Evolutionary conservation across 805 yeast species (phyloP), one percentile per base, ranked within the genome.

Genomic region (Candida methanosorbosa): DNA sequence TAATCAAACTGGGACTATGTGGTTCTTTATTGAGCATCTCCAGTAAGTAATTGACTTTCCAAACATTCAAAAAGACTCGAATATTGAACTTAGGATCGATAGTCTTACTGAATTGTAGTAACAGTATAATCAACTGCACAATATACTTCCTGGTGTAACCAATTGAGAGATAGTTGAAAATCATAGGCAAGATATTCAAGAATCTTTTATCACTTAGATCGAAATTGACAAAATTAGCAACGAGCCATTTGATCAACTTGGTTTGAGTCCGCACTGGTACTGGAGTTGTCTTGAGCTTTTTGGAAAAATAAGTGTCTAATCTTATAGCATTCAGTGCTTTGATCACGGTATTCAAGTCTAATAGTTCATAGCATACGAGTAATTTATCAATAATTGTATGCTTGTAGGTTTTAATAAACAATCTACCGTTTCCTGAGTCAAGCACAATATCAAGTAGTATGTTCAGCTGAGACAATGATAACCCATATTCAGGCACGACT

Each of bases 141-240:
- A 54, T 34, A 27, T 40, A 29, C 4, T 28, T 21, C 34, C 58
- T 38, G 5, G 51, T 29, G 36, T 54, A 56, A 3, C 56, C 59
- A 18, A 53, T 46, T 13, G 53, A 44, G 3, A 55, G 41, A 29
- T 49, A 33, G 30, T 48, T 45, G 39, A 47, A 55, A 12, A 54
- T 9, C 13, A 46, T 38, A 5, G 55, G 47, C 12, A 52, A 37
- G 3, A 53, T 14, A 15, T 34, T 32, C 4, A 53, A 33, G 24
- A 36, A 52, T 4, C 35, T 22, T 16, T 41, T 43, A 30, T 44
- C 40, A 16, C 39, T 37, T 5, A 31, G 15, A 17, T 35, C 27
- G 33, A 55, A 49, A 23, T 49, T 48, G 18, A 30, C 35, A 32
- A 50, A 50, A 27, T 49, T 43, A 7, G 31, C 23, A 5, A 44